Percentiles rank a stretch among this genome's conserved stretches.
These are phyloP conservation scores for Xylaria sp. DNA, from an alignment of 2,329 filamentous ascomycete genomes.

Conservation along the genomic window DNA sequence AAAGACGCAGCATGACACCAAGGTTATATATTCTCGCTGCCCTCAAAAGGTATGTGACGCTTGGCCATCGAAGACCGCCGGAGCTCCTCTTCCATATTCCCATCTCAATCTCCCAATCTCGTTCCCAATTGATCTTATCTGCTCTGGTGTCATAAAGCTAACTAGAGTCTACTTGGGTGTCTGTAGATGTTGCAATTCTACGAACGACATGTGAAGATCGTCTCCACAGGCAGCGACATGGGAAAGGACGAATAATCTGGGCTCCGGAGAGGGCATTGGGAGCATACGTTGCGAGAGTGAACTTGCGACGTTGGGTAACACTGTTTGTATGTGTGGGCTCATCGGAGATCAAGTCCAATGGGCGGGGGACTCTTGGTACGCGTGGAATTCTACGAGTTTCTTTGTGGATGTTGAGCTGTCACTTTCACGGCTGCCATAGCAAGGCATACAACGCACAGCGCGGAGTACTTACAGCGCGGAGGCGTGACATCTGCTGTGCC, in stretches of 20 bases:
- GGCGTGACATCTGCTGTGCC: slow-evolving; percentile 8
- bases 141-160: slow-evolving; percentile 1
- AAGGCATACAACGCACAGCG: neutral
- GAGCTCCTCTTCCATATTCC: neutral
- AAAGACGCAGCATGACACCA: slow-evolving; percentile 78
- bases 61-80: neutral
- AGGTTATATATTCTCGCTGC: slow-evolving; percentile 76
- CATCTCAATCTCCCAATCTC: neutral
- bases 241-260: slow-evolving; percentile 37
- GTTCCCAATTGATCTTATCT: neutral
- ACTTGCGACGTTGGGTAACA: neutral
- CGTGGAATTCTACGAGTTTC: slow-evolving; percentile 6
- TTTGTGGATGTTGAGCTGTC: slow-evolving; percentile 7
- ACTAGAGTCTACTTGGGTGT: slow-evolving; percentile 14
- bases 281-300: neutral
- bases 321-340: slow-evolving; percentile 4
- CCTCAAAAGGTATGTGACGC: slow-evolving; percentile 73
- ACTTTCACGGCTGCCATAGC: neutral
- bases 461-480: neutral
- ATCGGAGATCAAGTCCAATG: neutral
- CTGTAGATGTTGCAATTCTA: slow-evolving; percentile 68
- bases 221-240: slow-evolving; percentile 49
- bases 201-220: slow-evolving; percentile 66
- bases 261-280: neutral
- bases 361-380: neutral